Evolutionary conservation across 192 early-diverging fungal genomes (phyloP).

Genomic region (Entomortierella chlamydospora): DNA sequence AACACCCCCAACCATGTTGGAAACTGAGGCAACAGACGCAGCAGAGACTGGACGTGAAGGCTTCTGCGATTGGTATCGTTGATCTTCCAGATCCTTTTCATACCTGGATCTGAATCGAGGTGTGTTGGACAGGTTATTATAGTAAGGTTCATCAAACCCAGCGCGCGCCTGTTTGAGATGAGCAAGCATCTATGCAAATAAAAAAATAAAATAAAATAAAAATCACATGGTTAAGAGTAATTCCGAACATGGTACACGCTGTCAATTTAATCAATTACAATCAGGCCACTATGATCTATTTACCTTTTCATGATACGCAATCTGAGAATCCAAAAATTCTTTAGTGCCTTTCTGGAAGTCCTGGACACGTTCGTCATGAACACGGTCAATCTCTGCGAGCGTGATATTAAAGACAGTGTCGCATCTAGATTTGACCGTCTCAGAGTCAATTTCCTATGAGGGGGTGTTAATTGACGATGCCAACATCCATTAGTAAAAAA

Average conservation of each 20-base stretch:
- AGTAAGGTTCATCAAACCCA: conserved; percentile 51
- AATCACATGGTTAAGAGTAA: background rate
- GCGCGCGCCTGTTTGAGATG: conserved; percentile 52
- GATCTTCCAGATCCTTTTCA: conserved; percentile 51
- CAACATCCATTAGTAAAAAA: no score
- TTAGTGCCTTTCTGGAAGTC: conserved; percentile 55
- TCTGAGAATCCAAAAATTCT: conserved; percentile 57
- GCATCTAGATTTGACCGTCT: conserved; percentile 57
- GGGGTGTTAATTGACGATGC: background rate
- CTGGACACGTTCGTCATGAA: conserved; percentile 57
- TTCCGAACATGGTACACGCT: no score
- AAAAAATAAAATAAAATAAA: background rate
- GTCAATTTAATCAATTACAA: background rate
- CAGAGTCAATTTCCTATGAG: conserved; percentile 49
- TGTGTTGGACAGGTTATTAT: conserved; percentile 39
- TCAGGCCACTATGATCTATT: background rate
- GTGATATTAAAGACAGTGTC: conserved; percentile 62
- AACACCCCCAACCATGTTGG: conserved; percentile 57
- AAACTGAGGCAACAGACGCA: conserved; percentile 52
- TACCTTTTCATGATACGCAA: conserved; percentile 59
- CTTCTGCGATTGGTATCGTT: conserved; percentile 44
- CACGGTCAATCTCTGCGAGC: conserved; percentile 56
- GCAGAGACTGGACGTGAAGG: conserved; percentile 54
- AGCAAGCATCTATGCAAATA: conserved; percentile 46
- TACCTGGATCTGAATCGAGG: conserved; percentile 45